A percentile compares a stretch with the other conserved stretches of the same genome.
phyloP scores from a whole-genome alignment of 495 filamentous ascomycete species.

The Acidomyces sp. region DNA sequence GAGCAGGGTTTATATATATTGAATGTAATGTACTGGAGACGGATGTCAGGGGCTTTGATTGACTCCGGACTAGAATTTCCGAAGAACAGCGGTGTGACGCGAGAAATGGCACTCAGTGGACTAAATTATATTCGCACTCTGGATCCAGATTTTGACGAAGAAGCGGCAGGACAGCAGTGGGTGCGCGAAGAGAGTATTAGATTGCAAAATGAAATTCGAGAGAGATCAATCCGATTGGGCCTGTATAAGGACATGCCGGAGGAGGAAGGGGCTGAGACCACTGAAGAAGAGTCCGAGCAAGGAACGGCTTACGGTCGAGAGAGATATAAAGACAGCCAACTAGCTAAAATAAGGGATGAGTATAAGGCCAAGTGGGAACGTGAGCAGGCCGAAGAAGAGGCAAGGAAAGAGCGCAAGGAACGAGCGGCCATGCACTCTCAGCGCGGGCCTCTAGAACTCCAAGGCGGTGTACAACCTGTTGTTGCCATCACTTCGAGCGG shows the following conservation, averaged over 20 bases:
- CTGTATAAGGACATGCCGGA: slow-evolving; percentile 44
- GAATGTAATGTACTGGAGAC: slow-evolving; percentile 55
- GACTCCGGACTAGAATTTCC: slow-evolving; percentile 36
- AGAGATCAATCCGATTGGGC: slow-evolving; percentile 33
- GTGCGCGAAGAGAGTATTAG: slow-evolving; percentile 41
- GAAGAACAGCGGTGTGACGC: slow-evolving; percentile 18
- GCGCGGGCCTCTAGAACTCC: slow-evolving; percentile 15
- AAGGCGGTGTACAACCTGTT: slow-evolving; percentile 14
- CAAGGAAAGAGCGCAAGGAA: slow-evolving; percentile 2
- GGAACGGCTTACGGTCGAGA: slow-evolving; percentile 13
- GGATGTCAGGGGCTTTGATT: slow-evolving; percentile 57
- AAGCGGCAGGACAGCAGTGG: slow-evolving; percentile 47
- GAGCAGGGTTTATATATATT: slow-evolving; percentile 50
- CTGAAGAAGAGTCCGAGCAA: slow-evolving; percentile 4
- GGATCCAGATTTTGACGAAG: slow-evolving; percentile 58
- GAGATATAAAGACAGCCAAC: slow-evolving; percentile 27
- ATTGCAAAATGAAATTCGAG: slow-evolving; percentile 31
- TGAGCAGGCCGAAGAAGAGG: slow-evolving; percentile 9
- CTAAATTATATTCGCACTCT: slow-evolving; percentile 55
- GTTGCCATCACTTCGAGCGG: slow-evolving; percentile 2
- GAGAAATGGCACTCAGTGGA: slow-evolving; percentile 32
- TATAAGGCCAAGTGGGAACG: slow-evolving; percentile 5
- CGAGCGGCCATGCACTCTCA: slow-evolving; percentile 1
- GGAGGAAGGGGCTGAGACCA: slow-evolving; percentile 8
- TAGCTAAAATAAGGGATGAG: slow-evolving; percentile 35